Evolutionary conservation across 352 stramenopile genomes (phyloP).

Genomic region (Globisporangium radiosum): DNA sequence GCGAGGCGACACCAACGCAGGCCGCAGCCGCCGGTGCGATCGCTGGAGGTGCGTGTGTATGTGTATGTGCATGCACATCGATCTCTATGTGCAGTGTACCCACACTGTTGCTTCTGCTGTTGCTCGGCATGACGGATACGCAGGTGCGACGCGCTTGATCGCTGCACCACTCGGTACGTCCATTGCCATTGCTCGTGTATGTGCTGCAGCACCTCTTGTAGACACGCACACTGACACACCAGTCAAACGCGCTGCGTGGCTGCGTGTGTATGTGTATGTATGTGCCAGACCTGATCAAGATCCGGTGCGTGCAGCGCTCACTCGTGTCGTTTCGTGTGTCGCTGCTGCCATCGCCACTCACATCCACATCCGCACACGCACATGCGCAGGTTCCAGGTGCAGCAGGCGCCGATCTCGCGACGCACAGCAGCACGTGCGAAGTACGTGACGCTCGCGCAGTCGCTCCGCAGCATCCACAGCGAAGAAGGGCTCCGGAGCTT

Average conservation of each 20-base stretch:
- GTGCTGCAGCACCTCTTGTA: conserved; percentile 5
- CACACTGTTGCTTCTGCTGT: background rate
- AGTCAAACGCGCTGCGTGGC: background rate
- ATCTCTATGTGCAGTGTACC: background rate
- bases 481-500: conserved; percentile 80
- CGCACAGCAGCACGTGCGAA: conserved; percentile 17
- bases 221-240: background rate
- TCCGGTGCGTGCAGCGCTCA: conserved; percentile 22
- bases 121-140: background rate
- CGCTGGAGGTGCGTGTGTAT: conserved; percentile 33
- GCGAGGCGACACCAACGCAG: conserved; percentile 31
- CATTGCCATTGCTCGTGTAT: background rate
- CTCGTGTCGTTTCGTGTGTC: background rate
- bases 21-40: conserved; percentile 55
- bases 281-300: conserved; percentile 65
- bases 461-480: conserved; percentile 57
- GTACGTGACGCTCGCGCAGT: conserved; percentile 48
- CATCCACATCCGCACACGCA: background rate
- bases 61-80: background rate
- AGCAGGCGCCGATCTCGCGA: conserved; percentile 37
- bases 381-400: conserved; percentile 58
- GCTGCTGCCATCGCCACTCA: background rate
- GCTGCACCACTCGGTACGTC: conserved; percentile 55
- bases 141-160: conserved; percentile 56
- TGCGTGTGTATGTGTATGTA: background rate